Evolutionary conservation across 202 grass and related monocot species (phyloP).

Genomic region (Musa balbisiana): DNA sequence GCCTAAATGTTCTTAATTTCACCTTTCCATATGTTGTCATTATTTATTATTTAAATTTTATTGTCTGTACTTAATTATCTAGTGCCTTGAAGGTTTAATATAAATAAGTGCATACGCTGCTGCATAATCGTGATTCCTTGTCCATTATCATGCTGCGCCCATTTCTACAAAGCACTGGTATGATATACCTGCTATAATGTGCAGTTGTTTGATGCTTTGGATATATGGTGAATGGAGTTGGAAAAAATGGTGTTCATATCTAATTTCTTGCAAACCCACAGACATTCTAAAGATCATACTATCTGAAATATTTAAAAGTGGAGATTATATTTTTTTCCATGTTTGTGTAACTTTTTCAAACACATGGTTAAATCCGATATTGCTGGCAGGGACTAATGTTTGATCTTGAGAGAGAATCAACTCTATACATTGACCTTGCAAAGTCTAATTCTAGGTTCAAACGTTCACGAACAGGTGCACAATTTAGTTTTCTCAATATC

Average conservation of each 20-base stretch:
- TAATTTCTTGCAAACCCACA: neutral
- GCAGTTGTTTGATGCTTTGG: neutral
- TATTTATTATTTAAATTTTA: no score
- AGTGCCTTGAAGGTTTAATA: no score
- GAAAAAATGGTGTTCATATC: neutral
- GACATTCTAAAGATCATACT: no score
- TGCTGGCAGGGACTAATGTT: conserved; percentile 58
- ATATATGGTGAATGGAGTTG: neutral
- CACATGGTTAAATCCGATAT: neutral
- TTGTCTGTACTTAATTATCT: no score
- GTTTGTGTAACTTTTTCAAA: neutral
- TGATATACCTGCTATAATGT: neutral
- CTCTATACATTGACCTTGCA: conserved; percentile 83
- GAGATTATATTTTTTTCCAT: neutral
- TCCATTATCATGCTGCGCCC: neutral
- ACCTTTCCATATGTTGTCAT: no score
- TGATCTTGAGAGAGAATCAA: conserved; percentile 82
- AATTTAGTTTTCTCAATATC: conserved; percentile 4
- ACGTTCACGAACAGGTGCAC: conserved; percentile 63
- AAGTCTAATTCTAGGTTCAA: conserved; percentile 89
- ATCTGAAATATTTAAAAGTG: no score
- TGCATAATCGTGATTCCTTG: no score
- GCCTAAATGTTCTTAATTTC: no score
- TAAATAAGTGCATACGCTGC: neutral
- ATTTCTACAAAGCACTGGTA: neutral